Base-by-base conservation (phyloP, 2,329 filamentous ascomycete genomes). In the Periglandula ipomoeae region DNA sequence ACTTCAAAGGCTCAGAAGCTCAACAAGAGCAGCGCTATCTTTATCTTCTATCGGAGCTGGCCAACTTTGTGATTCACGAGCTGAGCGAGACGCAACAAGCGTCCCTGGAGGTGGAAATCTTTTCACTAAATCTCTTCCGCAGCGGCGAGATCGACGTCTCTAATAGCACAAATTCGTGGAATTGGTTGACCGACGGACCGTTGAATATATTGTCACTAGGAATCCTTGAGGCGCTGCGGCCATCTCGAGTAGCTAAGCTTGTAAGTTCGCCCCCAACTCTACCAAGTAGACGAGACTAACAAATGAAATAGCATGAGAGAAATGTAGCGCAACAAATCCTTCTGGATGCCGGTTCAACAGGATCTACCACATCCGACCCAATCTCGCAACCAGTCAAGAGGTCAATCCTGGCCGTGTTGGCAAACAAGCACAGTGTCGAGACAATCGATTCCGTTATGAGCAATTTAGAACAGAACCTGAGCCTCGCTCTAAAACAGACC, bases 401-500 rank as follows among this genome's bases (percentile, higher is more conserved):
- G 24, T 65, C 64, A 0, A 67, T 74, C 10, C 58, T 73, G 10
- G 64, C 67, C 2, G 61, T 70, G 3, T 55, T 75, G 24, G 64
- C 70, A 44, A 75, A 75, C 56, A 75, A 73, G 52, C 66, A 69
- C 56, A 65, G 65, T 30, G 59, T 68, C 17, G 69, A 69, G 52
- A 61, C 54, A 6, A 44, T 59, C 6, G 53, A 52, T 7, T 50
- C 52, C 5, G 51, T 68, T 4, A 55, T 66, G 34, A 15, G 52
- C 3, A 48, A 53, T 8, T 44, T 68, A 1, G 61, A 66, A 47
- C 49, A 59, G 19, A 55, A 55, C 10, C 48, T 63, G 6, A 43
- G 52, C 2, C 47, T 15, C 17, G 50, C 62, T 9, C 20, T 66
- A 8, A 44, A 51, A 5, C 47, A 45, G 8, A 17, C 47, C n/a